phyloP scores from a whole-genome alignment of 106 monocot species.

The Agapanthus africanus region DNA sequence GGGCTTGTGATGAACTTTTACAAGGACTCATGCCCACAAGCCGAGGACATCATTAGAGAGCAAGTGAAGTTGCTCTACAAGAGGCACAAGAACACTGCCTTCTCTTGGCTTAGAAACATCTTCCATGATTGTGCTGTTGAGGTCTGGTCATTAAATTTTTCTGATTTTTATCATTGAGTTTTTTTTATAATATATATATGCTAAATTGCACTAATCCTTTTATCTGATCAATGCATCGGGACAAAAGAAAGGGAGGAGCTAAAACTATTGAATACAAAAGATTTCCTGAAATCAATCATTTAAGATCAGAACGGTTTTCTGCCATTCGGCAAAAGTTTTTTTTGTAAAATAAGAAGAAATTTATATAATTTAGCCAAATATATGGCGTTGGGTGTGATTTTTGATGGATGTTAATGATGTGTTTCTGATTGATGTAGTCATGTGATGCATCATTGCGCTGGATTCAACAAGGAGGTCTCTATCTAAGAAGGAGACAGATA shows the following conservation, averaged over 20 bases:
- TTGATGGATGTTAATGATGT: background rate
- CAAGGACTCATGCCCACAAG: slow-evolving; percentile 81
- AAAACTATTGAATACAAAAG: too few relatives aligned
- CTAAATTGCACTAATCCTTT: too few relatives aligned
- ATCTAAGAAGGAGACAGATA: slow-evolving; percentile 75
- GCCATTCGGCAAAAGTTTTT: too few relatives aligned
- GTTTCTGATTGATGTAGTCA: too few relatives aligned
- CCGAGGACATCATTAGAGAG: slow-evolving; percentile 70
- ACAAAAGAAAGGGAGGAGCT: too few relatives aligned
- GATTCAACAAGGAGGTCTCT: slow-evolving; percentile 65
- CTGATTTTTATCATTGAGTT: too few relatives aligned
- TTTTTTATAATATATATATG: too few relatives aligned
- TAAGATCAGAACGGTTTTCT: too few relatives aligned
- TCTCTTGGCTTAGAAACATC: slow-evolving; percentile 87
- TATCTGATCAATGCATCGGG: too few relatives aligned
- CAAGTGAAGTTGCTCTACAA: slow-evolving; percentile 80
- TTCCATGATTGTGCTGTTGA: slow-evolving; percentile 86
- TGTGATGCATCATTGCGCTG: slow-evolving; percentile 70
- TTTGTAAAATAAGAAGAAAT: too few relatives aligned
- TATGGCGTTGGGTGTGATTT: background rate
- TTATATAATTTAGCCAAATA: too few relatives aligned
- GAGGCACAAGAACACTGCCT: slow-evolving; percentile 87
- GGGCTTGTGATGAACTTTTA: slow-evolving; percentile 69
- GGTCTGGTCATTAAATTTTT: slow-evolving; percentile 18
- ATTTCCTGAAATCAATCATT: too few relatives aligned